A percentile compares a stretch with the other conserved stretches of the same genome.
Conservation (phyloP, 2,329 filamentous ascomycete species). For the Aspergillus flavus region DNA sequence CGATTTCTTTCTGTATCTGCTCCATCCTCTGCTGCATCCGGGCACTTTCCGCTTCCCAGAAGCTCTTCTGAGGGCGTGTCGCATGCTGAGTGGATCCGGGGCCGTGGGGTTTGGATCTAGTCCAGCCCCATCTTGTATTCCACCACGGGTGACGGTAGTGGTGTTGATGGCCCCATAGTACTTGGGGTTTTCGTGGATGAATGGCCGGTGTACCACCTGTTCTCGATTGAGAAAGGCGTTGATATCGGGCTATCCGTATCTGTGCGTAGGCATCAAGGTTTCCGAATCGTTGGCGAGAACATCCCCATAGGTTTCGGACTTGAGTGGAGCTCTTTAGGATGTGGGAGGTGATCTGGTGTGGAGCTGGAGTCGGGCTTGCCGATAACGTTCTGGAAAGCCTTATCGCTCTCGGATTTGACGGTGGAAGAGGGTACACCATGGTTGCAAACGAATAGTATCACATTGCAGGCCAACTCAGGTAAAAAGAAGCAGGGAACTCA, state of each 20-base stretch:
- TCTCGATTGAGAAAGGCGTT: constrained; percentile 2
- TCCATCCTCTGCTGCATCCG: constrained; percentile 37
- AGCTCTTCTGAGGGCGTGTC: constrained; percentile 5
- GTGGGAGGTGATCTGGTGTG: constrained; percentile 1
- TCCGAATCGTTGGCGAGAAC: constrained; percentile 4
- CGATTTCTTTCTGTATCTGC: constrained; percentile 37
- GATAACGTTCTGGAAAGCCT: not conserved
- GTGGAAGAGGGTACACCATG: not conserved
- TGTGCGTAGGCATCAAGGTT: not conserved
- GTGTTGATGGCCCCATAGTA: constrained; percentile 4
- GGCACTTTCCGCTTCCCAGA: constrained; percentile 26
- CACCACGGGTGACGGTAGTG: constrained; percentile 16
- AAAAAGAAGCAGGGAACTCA: not conserved
- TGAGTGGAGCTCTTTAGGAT: constrained; percentile 5
- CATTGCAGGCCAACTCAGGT: not conserved
- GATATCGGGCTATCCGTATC: constrained; percentile 9
- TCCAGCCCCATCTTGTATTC: constrained; percentile 19
- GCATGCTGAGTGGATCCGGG: not conserved
- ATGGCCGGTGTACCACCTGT: not conserved
- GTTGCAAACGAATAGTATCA: not conserved
- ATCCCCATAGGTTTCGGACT: constrained; percentile 14
- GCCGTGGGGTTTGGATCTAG: constrained; percentile 2
- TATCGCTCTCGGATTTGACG: not conserved
- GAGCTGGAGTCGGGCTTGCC: not conserved
- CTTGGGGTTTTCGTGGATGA: constrained; percentile 6